Percentiles rank a stretch among this genome's conserved stretches.
Evolutionary conservation across 2,329 filamentous ascomycete species (phyloP).

Genomic region (Plenodomus lindquistii): DNA sequence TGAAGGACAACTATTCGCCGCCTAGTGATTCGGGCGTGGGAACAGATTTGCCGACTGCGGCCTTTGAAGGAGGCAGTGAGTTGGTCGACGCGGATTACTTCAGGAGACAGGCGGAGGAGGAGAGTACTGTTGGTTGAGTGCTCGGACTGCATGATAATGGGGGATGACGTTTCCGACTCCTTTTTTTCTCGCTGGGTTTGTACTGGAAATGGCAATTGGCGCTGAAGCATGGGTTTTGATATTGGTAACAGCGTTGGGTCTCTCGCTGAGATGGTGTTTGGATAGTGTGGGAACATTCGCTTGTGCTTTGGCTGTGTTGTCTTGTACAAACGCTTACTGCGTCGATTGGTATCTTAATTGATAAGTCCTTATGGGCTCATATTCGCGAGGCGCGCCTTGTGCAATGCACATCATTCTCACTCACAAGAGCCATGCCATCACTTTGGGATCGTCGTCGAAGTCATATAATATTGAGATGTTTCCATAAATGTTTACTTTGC

Average conservation of each 20-base stretch:
- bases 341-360: neutral
- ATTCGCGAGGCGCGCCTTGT: no score
- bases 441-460: no score
- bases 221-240: neutral
- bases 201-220: neutral
- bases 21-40: constrained; percentile 45
- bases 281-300: neutral
- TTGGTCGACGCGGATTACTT: constrained; percentile 40
- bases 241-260: neutral
- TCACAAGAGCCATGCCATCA: no score
- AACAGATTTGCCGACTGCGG: constrained; percentile 42
- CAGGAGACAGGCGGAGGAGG: constrained; percentile 41
- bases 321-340: neutral
- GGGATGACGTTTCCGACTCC: neutral
- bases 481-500: no score
- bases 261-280: neutral
- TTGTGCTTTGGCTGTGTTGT: neutral
- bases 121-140: constrained; percentile 39
- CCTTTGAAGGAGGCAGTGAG: constrained; percentile 22
- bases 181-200: neutral
- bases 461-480: no score
- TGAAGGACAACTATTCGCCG: constrained; percentile 29
- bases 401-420: no score
- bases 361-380: no score
- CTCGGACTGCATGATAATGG: neutral